A percentile compares a stretch with the other conserved stretches of the same genome.
These are phyloP conservation scores for Aspergillus sp. DNA, from an alignment of 2,329 filamentous ascomycete genomes.

Conservation along the genomic window DNA sequence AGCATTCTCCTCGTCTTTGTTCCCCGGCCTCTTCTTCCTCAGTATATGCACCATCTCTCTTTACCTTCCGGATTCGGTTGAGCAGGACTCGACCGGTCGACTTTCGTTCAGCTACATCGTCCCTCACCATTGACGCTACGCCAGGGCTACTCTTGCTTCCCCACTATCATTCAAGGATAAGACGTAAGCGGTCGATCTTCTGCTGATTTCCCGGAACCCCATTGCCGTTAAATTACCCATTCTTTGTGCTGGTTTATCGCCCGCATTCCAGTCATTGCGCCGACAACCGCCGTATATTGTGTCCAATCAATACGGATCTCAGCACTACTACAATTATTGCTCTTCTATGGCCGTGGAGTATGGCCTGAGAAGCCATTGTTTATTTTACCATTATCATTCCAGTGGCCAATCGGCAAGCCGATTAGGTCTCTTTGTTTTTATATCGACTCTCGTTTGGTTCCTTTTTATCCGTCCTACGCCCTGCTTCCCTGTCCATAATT, in stretches of 20 bases:
- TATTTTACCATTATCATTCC: background rate
- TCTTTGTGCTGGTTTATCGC: background rate
- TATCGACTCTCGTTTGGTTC: background rate
- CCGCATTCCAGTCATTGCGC: background rate
- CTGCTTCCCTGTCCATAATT: no score
- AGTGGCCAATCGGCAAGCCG: background rate
- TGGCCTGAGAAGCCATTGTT: background rate
- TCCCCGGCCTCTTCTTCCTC: background rate
- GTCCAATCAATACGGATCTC: background rate
- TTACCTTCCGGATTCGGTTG: no score
- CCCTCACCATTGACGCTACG: no score
- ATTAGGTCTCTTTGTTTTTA: background rate
- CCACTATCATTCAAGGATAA: background rate
- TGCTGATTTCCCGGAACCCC: background rate
- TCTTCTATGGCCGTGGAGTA: background rate
- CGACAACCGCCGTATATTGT: background rate
- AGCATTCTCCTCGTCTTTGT: background rate
- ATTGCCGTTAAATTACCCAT: background rate
- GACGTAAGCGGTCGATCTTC: background rate
- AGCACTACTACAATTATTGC: background rate
- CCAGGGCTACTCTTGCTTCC: background rate
- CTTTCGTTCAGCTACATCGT: no score
- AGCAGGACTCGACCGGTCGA: no score
- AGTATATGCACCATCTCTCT: no score
- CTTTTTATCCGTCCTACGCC: background rate